Conservation (phyloP, 1,284 basidiomycete genomes). For the Moesziomyces sp. region DNA sequence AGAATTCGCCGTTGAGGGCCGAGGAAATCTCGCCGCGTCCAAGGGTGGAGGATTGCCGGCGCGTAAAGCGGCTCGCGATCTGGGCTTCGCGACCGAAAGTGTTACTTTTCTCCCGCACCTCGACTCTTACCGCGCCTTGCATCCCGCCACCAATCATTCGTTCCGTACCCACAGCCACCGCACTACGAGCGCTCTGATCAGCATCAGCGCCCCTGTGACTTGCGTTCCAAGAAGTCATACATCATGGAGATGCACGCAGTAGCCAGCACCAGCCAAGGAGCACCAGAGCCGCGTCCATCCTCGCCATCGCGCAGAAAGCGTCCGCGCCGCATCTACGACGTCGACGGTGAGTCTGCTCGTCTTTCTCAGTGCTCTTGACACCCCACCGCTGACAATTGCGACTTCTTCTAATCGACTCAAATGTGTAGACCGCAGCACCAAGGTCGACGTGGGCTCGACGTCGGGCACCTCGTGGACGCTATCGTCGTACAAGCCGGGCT, state of each 20-base stretch:
- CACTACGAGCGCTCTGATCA: no score
- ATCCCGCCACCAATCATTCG: no score
- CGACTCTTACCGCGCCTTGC: no score
- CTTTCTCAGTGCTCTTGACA: background rate
- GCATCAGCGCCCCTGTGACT: no score
- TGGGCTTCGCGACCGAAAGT: no score
- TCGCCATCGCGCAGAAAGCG: slow-evolving; percentile 16
- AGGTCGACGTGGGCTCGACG: slow-evolving; percentile 57
- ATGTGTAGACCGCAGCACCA: slow-evolving; percentile 52
- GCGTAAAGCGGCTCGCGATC: no score
- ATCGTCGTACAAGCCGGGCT: slow-evolving; percentile 95
- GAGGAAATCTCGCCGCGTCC: no score
- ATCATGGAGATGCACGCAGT: slow-evolving; percentile 15
- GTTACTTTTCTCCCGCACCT: no score
- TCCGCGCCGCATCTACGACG: slow-evolving; percentile 29
- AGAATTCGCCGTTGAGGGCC: no score
- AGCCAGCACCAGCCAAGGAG: slow-evolving; percentile 19
- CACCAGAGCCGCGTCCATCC: slow-evolving; percentile 1
- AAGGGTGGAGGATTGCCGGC: no score
- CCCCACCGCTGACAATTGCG: background rate
- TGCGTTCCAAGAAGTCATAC: no score
- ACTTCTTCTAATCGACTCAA: background rate
- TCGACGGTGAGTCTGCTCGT: slow-evolving; percentile 21
- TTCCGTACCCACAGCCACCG: no score
- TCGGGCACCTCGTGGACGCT: slow-evolving; percentile 88